Evolutionary conservation across 2,329 filamentous ascomycete species (phyloP), one percentile per base, ranked within the genome.

Genomic region (Phyllosticta citribraziliensis): DNA sequence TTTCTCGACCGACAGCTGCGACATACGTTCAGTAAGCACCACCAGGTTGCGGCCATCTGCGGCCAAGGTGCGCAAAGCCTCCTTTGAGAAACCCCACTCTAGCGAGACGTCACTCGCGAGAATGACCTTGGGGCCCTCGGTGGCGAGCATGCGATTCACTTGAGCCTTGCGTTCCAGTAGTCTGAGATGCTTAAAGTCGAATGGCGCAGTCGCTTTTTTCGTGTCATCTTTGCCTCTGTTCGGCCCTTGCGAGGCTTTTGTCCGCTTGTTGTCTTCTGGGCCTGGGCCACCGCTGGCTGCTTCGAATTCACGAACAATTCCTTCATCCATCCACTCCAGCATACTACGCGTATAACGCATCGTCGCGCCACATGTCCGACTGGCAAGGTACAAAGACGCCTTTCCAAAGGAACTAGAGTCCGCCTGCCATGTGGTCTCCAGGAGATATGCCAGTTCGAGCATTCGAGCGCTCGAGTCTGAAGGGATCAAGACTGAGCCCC

Each of bases 291-390:
- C 67, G 25, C 66, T 86, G 80, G 14, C 79, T 17, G 87, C 85
- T 71, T 96, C 92, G 64, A 96, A 95, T 68, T 97, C 93, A 60
- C 91, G 86, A 52, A 96, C 88, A 63, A 99, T 95, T 62, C 86
- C 88, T 69, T 97, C 92, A 70, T 97, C 92, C 92, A 99, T 97
- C 94, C 94, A 99, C 71, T 99, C 94, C 33, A 99, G 79, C 89
- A 99, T 96, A 72, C 93, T 97, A 66, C 92, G 84, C 25, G 93
- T 89, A 66, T 97, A 90, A 58, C 91, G 84, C 81, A 97, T 89
- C 0, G 92, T 96, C 64, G 91, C 92, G 62, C 89, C 87, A 65
- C 90, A 88, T 64, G 91, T 96, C 63, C 87, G 87, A 50, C 91
- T 92, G 0, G 92, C 93, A 52, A 99, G 79, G 70, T 91, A 97